Percentiles rank a stretch among this genome's conserved stretches.
Conservation (phyloP, 345 rosid genomes). For the Erucastrum elatum region DNA sequence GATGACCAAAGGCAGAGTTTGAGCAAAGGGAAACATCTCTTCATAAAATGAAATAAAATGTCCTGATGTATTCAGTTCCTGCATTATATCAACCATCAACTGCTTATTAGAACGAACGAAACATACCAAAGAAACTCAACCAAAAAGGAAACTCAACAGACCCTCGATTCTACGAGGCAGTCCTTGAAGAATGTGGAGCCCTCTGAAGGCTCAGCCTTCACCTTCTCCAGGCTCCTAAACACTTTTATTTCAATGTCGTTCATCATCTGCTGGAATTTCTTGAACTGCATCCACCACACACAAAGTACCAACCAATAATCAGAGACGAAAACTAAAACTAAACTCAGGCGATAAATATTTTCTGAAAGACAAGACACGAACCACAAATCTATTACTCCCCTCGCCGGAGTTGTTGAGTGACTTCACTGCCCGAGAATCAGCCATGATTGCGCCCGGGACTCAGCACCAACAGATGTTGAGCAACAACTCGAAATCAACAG, state of each 20-base stretch:
- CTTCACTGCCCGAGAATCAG: too few relatives aligned
- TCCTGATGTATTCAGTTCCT: conserved; percentile 84
- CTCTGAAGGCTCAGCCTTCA: conserved; percentile 62
- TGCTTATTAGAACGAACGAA: neutral
- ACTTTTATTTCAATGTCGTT: conserved; percentile 55
- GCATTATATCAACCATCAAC: conserved; percentile 14
- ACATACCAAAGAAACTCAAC: neutral
- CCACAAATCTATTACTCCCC: too few relatives aligned
- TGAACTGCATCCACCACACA: conserved; percentile 52
- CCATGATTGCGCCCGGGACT: too few relatives aligned
- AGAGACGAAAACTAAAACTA: too few relatives aligned
- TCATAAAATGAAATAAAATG: conserved; percentile 72
- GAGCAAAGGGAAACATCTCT: conserved; percentile 68
- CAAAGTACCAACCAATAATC: too few relatives aligned
- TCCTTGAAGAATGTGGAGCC: conserved; percentile 75
- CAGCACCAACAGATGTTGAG: too few relatives aligned
- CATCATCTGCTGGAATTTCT: conserved; percentile 54
- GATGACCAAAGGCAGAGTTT: conserved; percentile 57
- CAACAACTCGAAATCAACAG: too few relatives aligned
- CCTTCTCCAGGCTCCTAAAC: conserved; percentile 56
- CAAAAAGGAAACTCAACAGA: conserved; percentile 28
- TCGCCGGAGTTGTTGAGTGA: too few relatives aligned
- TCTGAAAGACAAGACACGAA: too few relatives aligned
- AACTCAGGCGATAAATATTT: too few relatives aligned
- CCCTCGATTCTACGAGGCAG: conserved; percentile 77